phyloP scores from a whole-genome alignment of 1,139 yeast genomes.

The Yamadazyma triangularis region DNA sequence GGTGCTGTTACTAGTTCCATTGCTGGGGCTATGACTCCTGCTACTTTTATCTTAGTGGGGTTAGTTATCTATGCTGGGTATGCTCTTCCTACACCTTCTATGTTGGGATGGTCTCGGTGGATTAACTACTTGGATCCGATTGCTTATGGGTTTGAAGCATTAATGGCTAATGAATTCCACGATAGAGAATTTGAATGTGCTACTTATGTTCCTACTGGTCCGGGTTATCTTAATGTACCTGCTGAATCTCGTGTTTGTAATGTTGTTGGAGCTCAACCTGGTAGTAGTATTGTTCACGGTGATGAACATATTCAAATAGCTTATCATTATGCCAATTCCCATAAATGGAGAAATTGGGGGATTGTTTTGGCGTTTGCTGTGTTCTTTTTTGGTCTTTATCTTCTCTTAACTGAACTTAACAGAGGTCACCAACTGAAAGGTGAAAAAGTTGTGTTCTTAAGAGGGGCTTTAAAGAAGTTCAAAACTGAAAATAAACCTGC shows the following conservation, averaged over 20 bases:
- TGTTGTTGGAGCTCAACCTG: conserved; percentile 61
- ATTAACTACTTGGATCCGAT: conserved; percentile 54
- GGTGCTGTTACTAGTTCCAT: conserved; percentile 53
- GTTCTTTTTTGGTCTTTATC: conserved; percentile 52
- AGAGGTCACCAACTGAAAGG: conserved; percentile 81
- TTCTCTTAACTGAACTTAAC: conserved; percentile 57
- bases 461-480: conserved; percentile 19
- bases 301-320: conserved; percentile 46
- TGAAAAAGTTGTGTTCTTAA: conserved; percentile 68
- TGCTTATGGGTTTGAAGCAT: conserved; percentile 51
- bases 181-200: conserved; percentile 47
- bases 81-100: conserved; percentile 50
- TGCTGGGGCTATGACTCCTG: conserved; percentile 59
- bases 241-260: conserved; percentile 45
- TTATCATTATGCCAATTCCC: conserved; percentile 47
- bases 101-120: conserved; percentile 67
- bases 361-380: conserved; percentile 53
- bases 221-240: conserved; percentile 39
- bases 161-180: conserved; percentile 53
- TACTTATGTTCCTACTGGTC: conserved; percentile 44
- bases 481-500: conserved; percentile 13
- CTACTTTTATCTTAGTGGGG: conserved; percentile 50
- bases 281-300: conserved; percentile 53
- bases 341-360: conserved; percentile 86
- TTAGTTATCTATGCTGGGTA: conserved; percentile 57